A percentile compares a stretch with the other conserved stretches of the same genome.
Evolutionary conservation across 768 basidiomycete species (phyloP).

Genomic region (Leucocoprinus birnbaumii): DNA sequence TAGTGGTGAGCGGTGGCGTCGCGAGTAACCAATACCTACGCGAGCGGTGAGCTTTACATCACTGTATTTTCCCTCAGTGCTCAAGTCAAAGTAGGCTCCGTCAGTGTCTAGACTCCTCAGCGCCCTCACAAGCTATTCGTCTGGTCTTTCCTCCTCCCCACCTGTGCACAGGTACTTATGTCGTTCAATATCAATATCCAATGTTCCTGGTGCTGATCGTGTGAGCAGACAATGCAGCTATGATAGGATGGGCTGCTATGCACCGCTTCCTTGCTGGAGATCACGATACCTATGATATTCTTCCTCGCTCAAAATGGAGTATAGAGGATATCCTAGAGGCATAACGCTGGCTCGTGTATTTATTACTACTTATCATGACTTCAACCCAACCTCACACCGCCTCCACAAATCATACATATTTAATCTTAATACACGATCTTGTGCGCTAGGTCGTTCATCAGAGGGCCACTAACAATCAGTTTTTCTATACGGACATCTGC

Average conservation of each 20-base stretch:
- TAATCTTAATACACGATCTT: no score
- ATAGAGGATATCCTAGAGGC: constrained; percentile 44
- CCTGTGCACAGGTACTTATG: constrained; percentile 73
- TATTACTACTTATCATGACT: no score
- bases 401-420: no score
- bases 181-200: neutral
- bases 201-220: neutral
- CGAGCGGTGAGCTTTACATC: constrained; percentile 41
- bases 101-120: constrained; percentile 7
- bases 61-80: neutral
- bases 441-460: no score
- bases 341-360: constrained; percentile 4
- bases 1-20: constrained; percentile 92
- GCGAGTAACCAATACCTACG: constrained; percentile 81
- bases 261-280: constrained; percentile 66
- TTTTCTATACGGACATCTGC: no score
- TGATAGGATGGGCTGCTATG: constrained; percentile 95
- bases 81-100: constrained; percentile 23
- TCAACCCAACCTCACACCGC: no score
- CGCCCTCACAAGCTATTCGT: constrained; percentile 27
- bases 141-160: constrained; percentile 73
- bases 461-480: no score
- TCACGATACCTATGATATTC: constrained; percentile 58
- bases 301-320: constrained; percentile 72
- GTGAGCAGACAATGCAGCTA: constrained; percentile 84